These are phyloP conservation scores for Cenococcum geophilum DNA, from an alignment of 495 filamentous ascomycete species.

Conservation along the genomic window DNA sequence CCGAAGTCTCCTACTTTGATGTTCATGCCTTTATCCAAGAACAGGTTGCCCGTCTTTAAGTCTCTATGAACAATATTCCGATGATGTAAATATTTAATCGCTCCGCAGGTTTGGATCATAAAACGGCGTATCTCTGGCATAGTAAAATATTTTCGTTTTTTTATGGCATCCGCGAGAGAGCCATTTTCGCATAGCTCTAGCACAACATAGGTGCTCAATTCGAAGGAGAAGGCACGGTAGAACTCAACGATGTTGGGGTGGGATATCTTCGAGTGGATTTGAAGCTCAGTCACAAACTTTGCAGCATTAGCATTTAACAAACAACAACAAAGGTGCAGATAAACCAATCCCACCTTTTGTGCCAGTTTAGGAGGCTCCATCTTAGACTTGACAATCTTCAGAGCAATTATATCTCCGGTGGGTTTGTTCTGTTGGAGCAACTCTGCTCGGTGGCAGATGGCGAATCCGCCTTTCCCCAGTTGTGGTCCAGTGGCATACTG, in stretches of 20 bases:
- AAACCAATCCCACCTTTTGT: slow-evolving; percentile 63
- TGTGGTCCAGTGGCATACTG: slow-evolving; percentile 76
- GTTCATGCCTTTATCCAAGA: slow-evolving; percentile 93
- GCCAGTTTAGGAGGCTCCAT: slow-evolving; percentile 79
- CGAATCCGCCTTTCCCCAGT: slow-evolving; percentile 91
- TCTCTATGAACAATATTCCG: slow-evolving; percentile 94
- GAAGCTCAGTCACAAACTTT: slow-evolving; percentile 93
- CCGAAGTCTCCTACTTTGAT: slow-evolving; percentile 98
- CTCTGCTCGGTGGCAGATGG: slow-evolving; percentile 78
- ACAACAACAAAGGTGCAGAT: background rate
- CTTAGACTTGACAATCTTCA: slow-evolving; percentile 86
- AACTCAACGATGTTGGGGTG: slow-evolving; percentile 94
- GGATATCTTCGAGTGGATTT: slow-evolving; percentile 95
- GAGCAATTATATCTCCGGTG: slow-evolving; percentile 59
- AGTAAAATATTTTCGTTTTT: slow-evolving; percentile 75
- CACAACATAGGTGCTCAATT: slow-evolving; percentile 83
- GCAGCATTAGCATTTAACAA: slow-evolving; percentile 37
- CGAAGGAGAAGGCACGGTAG: slow-evolving; percentile 86
- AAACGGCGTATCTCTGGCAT: slow-evolving; percentile 88
- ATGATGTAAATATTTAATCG: slow-evolving; percentile 93
- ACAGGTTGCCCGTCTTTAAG: slow-evolving; percentile 96
- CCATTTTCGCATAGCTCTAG: slow-evolving; percentile 93
- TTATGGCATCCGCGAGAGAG: slow-evolving; percentile 97
- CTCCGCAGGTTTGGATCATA: slow-evolving; percentile 88
- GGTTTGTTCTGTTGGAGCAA: slow-evolving; percentile 50